Percentiles rank a stretch among this genome's conserved stretches.
These are phyloP conservation scores for Mycosphaerella sp. DNA, from an alignment of 2,329 filamentous ascomycete species.

Conservation along the genomic window DNA sequence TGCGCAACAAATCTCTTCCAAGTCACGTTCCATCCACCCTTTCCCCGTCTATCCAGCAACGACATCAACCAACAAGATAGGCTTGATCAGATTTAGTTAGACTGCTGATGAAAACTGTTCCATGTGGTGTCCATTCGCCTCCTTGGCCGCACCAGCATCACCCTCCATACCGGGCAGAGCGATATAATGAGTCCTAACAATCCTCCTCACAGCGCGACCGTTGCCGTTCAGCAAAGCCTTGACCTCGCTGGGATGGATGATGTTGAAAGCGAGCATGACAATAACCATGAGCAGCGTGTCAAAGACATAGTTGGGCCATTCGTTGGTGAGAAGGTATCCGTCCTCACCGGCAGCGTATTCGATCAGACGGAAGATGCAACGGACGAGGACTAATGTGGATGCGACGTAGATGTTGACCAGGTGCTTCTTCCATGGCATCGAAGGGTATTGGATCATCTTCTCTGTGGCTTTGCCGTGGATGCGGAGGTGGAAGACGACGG, in stretches of 20 bases:
- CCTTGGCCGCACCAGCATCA: neutral
- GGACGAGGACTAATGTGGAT: conserved; percentile 43
- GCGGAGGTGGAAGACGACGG: conserved; percentile 28
- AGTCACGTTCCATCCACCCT: neutral
- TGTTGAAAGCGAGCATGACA: neutral
- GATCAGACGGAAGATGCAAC: conserved; percentile 45
- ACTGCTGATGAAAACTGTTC: too few relatives aligned
- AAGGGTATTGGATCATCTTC: neutral
- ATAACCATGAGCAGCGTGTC: conserved; percentile 13
- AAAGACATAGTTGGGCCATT: conserved; percentile 22
- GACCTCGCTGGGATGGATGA: conserved; percentile 7
- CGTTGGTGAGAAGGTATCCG: conserved; percentile 40
- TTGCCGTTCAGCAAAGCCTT: conserved; percentile 5
- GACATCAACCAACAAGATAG: too few relatives aligned
- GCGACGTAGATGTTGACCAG: conserved; percentile 42
- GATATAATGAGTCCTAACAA: neutral
- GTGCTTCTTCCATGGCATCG: conserved; percentile 33
- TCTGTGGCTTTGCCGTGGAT: conserved; percentile 6
- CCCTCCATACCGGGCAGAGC: neutral
- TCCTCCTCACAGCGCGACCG: neutral
- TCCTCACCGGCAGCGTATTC: conserved; percentile 44
- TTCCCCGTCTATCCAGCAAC: neutral
- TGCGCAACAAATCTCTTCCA: too few relatives aligned
- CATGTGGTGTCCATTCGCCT: neutral
- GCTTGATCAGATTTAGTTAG: too few relatives aligned